Evolutionary conservation across 2,329 filamentous ascomycete species (phyloP).

Genomic region (Chaetomium strumarium): DNA sequence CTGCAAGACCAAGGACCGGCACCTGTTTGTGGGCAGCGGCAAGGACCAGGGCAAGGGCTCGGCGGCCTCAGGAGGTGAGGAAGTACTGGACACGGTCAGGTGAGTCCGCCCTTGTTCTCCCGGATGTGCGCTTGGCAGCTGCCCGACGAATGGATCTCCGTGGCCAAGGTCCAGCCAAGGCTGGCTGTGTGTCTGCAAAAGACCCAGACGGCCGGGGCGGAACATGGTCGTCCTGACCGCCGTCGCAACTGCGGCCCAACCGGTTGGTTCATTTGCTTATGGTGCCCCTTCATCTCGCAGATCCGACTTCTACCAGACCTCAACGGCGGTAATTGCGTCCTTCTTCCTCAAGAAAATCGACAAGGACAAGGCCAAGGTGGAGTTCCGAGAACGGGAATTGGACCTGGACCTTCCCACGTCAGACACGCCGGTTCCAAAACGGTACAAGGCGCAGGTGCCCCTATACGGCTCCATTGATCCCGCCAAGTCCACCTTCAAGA

Average conservation of each 20-base stretch:
- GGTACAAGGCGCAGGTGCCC: slow-evolving; percentile 67
- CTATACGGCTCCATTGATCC: slow-evolving; percentile 74
- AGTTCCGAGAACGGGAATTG: slow-evolving; percentile 59
- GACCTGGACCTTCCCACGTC: slow-evolving; percentile 78
- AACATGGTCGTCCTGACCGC: slow-evolving; percentile 6
- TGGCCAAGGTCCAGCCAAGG: slow-evolving; percentile 24
- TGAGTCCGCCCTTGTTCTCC: slow-evolving; percentile 35
- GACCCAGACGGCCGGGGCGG: slow-evolving; percentile 4
- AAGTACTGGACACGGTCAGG: slow-evolving; percentile 72
- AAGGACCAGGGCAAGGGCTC: slow-evolving; percentile 48
- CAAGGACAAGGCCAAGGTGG: slow-evolving; percentile 68
- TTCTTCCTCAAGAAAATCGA: slow-evolving; percentile 97
- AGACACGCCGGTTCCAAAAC: slow-evolving; percentile 65
- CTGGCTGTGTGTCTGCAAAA: slow-evolving; percentile 22
- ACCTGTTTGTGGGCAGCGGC: slow-evolving; percentile 79
- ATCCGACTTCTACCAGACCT: slow-evolving; percentile 93
- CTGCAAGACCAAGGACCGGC: slow-evolving; percentile 73
- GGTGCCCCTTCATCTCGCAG: slow-evolving; percentile 34
- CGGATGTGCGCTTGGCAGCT: slow-evolving; percentile 5
- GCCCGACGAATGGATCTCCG: slow-evolving; percentile 5
- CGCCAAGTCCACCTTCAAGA: slow-evolving; percentile 68
- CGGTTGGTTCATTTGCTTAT: slow-evolving; percentile 13
- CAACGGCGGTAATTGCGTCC: slow-evolving; percentile 75
- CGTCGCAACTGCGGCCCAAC: slow-evolving; percentile 11
- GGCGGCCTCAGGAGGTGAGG: slow-evolving; percentile 51